Evolutionary conservation across 116 monocot genomes (phyloP).

Genomic region (Cymodocea nodosa): DNA sequence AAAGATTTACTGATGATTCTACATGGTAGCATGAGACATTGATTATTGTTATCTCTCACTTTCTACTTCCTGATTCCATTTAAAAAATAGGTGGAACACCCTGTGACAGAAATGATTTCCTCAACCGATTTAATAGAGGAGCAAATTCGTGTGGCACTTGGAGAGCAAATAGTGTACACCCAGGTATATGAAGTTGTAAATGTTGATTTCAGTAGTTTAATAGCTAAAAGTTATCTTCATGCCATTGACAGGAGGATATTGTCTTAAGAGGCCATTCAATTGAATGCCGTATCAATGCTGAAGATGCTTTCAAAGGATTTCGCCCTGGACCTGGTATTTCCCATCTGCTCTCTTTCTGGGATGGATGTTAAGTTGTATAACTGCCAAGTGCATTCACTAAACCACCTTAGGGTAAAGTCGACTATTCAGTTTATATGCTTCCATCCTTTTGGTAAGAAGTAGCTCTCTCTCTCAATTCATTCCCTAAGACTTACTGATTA

Average conservation of each 20-base stretch:
- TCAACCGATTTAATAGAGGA: slow-evolving; percentile 93
- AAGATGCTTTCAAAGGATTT: slow-evolving; percentile 96
- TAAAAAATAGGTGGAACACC: slow-evolving; percentile 75
- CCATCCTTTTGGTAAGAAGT: too few relatives aligned
- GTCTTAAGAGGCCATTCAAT: slow-evolving; percentile 96
- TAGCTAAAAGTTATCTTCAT: slow-evolving; percentile 3
- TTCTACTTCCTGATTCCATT: background rate
- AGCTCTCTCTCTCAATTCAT: too few relatives aligned
- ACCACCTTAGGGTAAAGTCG: background rate
- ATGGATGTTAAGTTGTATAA: too few relatives aligned
- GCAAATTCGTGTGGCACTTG: slow-evolving; percentile 92
- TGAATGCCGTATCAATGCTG: slow-evolving; percentile 96
- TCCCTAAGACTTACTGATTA: too few relatives aligned
- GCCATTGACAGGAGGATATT: slow-evolving; percentile 63
- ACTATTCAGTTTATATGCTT: background rate
- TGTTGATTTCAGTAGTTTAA: background rate
- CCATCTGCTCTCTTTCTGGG: background rate
- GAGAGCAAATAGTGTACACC: slow-evolving; percentile 60
- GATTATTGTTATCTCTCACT: background rate
- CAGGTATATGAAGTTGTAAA: slow-evolving; percentile 32
- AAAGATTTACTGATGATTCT: too few relatives aligned
- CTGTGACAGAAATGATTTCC: slow-evolving; percentile 98
- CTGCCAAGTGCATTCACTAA: background rate
- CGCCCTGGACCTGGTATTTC: slow-evolving; percentile 86
- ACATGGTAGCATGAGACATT: too few relatives aligned